Evolutionary conservation across 2,329 filamentous ascomycete genomes (phyloP).

Genomic region (Cladophialophora exuberans): DNA sequence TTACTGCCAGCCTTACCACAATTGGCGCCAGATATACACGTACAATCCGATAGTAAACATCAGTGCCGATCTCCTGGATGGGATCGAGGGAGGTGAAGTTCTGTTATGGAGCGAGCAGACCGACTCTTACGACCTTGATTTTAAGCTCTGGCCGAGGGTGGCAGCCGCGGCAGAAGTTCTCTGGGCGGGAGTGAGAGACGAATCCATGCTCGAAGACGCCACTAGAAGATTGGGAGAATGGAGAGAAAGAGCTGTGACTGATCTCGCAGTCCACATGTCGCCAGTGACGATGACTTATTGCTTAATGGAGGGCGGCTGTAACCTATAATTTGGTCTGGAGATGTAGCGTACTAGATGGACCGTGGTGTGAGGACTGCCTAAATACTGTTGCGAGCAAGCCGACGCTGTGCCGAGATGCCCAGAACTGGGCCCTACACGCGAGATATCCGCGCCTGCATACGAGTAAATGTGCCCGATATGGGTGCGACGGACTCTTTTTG

Average conservation of each 20-base stretch:
- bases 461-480: no score
- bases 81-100: conserved; percentile 80
- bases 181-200: conserved; percentile 59
- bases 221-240: conserved; percentile 72
- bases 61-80: conserved; percentile 61
- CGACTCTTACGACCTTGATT: conserved; percentile 74
- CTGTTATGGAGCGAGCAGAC: conserved; percentile 81
- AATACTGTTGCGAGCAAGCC: no score
- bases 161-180: conserved; percentile 59
- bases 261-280: conserved; percentile 65
- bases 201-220: conserved; percentile 56
- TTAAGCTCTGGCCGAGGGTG: conserved; percentile 57
- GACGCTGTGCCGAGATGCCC: no score
- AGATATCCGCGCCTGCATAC: no score
- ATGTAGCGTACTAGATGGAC: background rate
- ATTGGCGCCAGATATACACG: conserved; percentile 79
- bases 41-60: conserved; percentile 74
- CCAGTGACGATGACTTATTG: conserved; percentile 76
- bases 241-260: conserved; percentile 71
- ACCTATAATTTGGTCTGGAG: conserved; percentile 19
- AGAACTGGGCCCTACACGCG: no score
- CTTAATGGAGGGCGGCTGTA: conserved; percentile 54
- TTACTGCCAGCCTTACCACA: conserved; percentile 80
- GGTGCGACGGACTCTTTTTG: no score
- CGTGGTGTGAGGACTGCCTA: no score